Evolutionary conservation across 2,329 filamentous ascomycete genomes (phyloP), one percentile per base, ranked within the genome.

Genomic region (Dactylellina parvicollis): DNA sequence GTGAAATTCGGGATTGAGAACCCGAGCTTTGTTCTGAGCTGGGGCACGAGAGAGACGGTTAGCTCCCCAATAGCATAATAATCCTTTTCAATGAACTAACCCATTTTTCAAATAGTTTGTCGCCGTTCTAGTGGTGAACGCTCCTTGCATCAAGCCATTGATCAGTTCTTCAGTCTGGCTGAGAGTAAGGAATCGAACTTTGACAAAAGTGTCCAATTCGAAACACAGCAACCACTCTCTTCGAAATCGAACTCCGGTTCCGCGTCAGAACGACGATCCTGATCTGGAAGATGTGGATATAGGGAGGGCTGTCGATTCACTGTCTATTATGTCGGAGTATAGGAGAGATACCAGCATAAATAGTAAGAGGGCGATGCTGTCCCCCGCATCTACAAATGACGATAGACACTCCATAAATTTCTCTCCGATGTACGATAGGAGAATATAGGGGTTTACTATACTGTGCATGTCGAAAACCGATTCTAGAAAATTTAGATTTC

Each of bases 161-260:
- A 67, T 74, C 18, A 74, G 70, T 26, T 74, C 70, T 5, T 67
- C 62, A 12, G 70, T 74, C n/a, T 74, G 70, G 70, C 38, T 74
- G 22, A 46, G 54, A 60, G 69, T 73, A 0, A 47, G 55, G 32
- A 65, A 59, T 20, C 60, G 46, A 38, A 73, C 69, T 8, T 30
- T 73, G 12, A 73, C 69, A 3, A 65, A 66, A 28, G 46, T 73
- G 1, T 56, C 49, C 1, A 12, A 10, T 4, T 71, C 67, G n/a
- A 72, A 72, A 36, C 59, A 65, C 44, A 73, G 69, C 24, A 46
- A 46, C 12, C 69, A 66, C 12, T 73, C 69, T 4, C 20, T 73
- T 8, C 52, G 47, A 32, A 54, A 54, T 10, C 65, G 44, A 22
- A 32, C 59, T 1, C 10, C 34, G 14, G 28, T 30, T 0, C 49